A percentile compares a stretch with the other conserved stretches of the same genome.
Evolutionary conservation across 2,329 filamentous ascomycete species (phyloP).

Genomic region (Achaetomium macrosporum): DNA sequence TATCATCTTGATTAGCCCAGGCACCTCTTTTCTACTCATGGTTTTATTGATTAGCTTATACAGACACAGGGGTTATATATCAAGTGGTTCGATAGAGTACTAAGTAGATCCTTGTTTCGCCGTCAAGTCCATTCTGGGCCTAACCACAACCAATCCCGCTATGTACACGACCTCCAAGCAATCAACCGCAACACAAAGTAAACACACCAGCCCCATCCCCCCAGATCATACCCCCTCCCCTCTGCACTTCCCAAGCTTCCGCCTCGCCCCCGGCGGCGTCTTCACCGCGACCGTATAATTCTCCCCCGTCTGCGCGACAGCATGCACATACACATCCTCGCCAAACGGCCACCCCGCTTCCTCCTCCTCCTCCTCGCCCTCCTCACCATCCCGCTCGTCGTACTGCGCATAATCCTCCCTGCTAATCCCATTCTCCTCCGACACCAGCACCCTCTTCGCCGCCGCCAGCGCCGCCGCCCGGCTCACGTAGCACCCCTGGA

Average conservation of each 20-base stretch:
- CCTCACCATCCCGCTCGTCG: conserved; percentile 20
- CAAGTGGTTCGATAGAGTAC: too few relatives aligned
- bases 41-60: too few relatives aligned
- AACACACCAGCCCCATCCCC: too few relatives aligned
- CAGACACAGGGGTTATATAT: too few relatives aligned
- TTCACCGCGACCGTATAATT: conserved; percentile 36
- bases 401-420: conserved; percentile 29
- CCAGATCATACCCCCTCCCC: too few relatives aligned
- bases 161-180: too few relatives aligned
- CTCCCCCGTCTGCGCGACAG: conserved; percentile 37
- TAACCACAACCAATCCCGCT: too few relatives aligned
- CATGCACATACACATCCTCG: conserved; percentile 39
- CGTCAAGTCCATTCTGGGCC: too few relatives aligned
- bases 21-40: too few relatives aligned
- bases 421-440: conserved; percentile 10
- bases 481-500: conserved; percentile 35
- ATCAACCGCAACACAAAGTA: too few relatives aligned
- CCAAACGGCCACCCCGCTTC: conserved; percentile 39
- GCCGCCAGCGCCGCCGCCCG: conserved; percentile 31
- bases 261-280: conserved; percentile 27
- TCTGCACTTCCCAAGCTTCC: conserved; percentile 20
- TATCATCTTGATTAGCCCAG: too few relatives aligned
- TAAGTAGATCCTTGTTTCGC: too few relatives aligned
- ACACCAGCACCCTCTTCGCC: conserved; percentile 30
- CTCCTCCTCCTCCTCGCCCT: conserved; percentile 15